Base-by-base conservation (phyloP, 2,329 filamentous ascomycete genomes). In the Pseudogymnoascus sp. region DNA sequence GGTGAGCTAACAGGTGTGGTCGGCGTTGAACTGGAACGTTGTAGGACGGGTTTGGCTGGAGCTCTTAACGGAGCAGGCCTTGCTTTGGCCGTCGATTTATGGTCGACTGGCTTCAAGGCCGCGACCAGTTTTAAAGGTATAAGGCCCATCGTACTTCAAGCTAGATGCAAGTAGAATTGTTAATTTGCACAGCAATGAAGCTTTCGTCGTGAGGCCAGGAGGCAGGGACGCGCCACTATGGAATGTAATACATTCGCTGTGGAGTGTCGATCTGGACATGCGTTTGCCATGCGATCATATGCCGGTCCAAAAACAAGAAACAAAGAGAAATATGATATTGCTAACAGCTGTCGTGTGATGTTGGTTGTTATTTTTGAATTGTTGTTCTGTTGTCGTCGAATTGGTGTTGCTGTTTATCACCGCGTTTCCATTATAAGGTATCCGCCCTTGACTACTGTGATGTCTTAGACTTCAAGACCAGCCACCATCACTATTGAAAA, bases 401-500 rank as follows among this genome's bases (percentile, higher is more conserved):
- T 21, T 35, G 16, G 7, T 35, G 50, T 56, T 56, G 50, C 28
- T 56, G 50, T 56, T 56, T 56, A 56, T 56, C 50, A 56, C 25
- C 50, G 28, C 50, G 50, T 56, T 12, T 35, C 28, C 28, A 56
- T 56, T 33, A 56, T 56, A 21, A 21, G 50, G 28, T 56, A 10
- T 21, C 28, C 25, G 50, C 28, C 28, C 50, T 56, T 56, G 28
- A 56, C 28, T n/a, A 33, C 50, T 21, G 28, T 33, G 10, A 10
- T 56, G 50, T 56, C 50, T 56, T 56, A 56, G 50, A 56, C 50
- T 35, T 56, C 28, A 21, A 56, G 28, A 56, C 50, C 50, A 56
- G 28, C 37, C 59, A 18, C 62, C n/a, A 63, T 50, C 40, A 65
- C 65, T 18, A 31, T 65, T 14, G 12, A 60, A 38, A 65, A 35